Conservation (phyloP, 805 yeast species). For the Schizosaccharomyces osmophilus region DNA sequence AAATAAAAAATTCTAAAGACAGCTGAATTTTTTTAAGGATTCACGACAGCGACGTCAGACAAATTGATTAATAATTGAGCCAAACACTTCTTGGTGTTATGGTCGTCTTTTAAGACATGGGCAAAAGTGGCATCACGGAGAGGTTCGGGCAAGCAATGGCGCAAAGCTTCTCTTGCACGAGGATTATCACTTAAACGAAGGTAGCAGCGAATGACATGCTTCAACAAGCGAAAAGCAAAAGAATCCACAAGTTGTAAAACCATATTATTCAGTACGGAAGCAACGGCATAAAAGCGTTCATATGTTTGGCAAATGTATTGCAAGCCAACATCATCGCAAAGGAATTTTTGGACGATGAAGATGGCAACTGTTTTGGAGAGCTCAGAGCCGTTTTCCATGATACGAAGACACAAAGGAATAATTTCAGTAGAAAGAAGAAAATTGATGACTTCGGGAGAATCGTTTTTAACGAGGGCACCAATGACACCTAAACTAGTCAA, state of each 20-base stretch:
- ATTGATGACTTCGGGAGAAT: constrained; percentile 80
- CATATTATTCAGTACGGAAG: constrained; percentile 67
- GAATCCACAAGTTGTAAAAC: constrained; percentile 57
- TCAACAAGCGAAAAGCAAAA: constrained; percentile 62
- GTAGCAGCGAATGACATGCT: constrained; percentile 86
- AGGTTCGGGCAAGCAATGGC: constrained; percentile 65
- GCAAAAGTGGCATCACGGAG: constrained; percentile 71
- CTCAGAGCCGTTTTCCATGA: constrained; percentile 88
- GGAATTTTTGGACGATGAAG: constrained; percentile 77
- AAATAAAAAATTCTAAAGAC: background rate
- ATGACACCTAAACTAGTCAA: constrained; percentile 86
- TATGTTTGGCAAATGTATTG: constrained; percentile 83
- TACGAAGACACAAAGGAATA: constrained; percentile 77
- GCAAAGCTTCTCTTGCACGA: constrained; percentile 72
- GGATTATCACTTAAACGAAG: constrained; percentile 69
- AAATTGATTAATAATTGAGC: constrained; percentile 56
- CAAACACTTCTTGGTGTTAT: constrained; percentile 65
- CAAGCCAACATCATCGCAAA: constrained; percentile 76
- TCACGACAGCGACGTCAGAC: constrained; percentile 15
- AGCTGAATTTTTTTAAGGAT: background rate
- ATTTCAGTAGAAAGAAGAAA: constrained; percentile 86
- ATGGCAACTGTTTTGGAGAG: constrained; percentile 89
- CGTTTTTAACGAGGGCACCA: constrained; percentile 90
- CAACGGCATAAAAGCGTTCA: constrained; percentile 84
- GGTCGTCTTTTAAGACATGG: constrained; percentile 56